Percentiles rank a stretch among this genome's conserved stretches.
These are phyloP conservation scores for Phytophthora hybrid DNA, from an alignment of 352 stramenopile species.

Conservation along the genomic window DNA sequence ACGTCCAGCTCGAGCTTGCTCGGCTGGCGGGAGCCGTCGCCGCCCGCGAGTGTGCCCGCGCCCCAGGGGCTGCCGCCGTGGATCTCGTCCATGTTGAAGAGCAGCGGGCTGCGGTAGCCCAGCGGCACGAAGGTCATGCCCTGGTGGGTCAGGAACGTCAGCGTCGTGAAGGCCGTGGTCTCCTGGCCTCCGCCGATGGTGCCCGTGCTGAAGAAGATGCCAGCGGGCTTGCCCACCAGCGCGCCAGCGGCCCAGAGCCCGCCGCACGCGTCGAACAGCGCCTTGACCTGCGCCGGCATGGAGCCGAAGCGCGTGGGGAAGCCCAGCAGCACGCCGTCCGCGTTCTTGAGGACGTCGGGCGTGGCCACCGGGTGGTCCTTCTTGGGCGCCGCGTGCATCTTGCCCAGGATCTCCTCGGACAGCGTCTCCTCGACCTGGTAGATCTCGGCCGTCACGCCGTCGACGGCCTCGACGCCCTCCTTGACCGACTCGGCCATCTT, in stretches of 20 bases:
- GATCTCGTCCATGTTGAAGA: conserved; percentile 85
- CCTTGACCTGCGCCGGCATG: conserved; percentile 89
- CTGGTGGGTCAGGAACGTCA: conserved; percentile 92
- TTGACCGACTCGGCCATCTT: conserved; percentile 82
- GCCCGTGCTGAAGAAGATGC: conserved; percentile 89
- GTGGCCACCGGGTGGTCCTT: conserved; percentile 72
- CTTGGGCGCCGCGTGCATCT: conserved; percentile 88
- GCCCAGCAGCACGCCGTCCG: conserved; percentile 90
- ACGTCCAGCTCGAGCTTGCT: conserved; percentile 84
- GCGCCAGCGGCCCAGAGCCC: conserved; percentile 83
- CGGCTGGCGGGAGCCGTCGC: conserved; percentile 84
- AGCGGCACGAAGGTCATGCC: conserved; percentile 93
- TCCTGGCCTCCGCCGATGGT: conserved; percentile 89
- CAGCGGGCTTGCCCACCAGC: conserved; percentile 88
- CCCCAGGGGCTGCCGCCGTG: conserved; percentile 86
- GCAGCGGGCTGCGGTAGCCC: conserved; percentile 68
- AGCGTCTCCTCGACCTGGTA: conserved; percentile 88
- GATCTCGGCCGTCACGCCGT: conserved; percentile 68
- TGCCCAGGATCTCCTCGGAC: conserved; percentile 75
- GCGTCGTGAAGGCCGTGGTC: conserved; percentile 80
- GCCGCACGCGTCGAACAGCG: conserved; percentile 90
- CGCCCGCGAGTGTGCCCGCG: conserved; percentile 77
- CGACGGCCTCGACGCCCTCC: conserved; percentile 71
- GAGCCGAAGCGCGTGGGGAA: conserved; percentile 87
- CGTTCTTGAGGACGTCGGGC: conserved; percentile 67